phyloP scores from a whole-genome alignment of 23 red algal genomes.

The Agarophyton chilense region DNA sequence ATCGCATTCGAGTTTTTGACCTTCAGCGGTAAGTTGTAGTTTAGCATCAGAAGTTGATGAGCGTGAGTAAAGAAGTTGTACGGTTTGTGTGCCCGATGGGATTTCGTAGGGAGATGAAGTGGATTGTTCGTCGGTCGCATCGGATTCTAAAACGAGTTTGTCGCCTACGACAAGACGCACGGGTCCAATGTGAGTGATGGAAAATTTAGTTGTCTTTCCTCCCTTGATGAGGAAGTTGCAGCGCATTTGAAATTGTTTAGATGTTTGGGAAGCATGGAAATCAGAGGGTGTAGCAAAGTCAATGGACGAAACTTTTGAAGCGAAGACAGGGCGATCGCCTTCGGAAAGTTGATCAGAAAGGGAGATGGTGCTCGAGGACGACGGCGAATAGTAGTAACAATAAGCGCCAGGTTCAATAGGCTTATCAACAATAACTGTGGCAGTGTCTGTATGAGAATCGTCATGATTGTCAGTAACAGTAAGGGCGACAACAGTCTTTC shows the following conservation, averaged over 20 bases:
- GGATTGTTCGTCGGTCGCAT: background rate
- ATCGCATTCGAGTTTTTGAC: conserved; percentile 38
- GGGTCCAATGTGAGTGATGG: conserved; percentile 45
- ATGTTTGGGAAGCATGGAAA: conserved; percentile 12
- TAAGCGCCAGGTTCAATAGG: conserved; percentile 47
- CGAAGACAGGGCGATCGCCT: conserved; percentile 40
- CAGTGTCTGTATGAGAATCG: conserved; percentile 62
- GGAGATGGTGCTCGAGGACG: background rate
- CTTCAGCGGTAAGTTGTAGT: conserved; percentile 28
- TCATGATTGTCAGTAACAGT: conserved; percentile 66
- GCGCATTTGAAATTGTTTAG: conserved; percentile 40
- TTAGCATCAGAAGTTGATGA: conserved; percentile 42
- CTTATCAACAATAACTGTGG: conserved; percentile 60
- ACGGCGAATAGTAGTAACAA: conserved; percentile 66
- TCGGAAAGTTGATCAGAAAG: conserved; percentile 32
- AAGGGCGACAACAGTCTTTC: conserved; percentile 41
- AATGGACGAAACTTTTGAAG: conserved; percentile 4
- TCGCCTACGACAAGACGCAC: conserved; percentile 28
- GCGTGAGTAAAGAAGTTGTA: conserved; percentile 53
- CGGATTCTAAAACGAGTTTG: conserved; percentile 31
- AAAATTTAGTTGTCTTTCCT: conserved; percentile 6
- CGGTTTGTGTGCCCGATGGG: conserved; percentile 11
- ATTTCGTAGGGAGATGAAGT: conserved; percentile 11
- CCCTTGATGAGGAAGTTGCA: conserved; percentile 54
- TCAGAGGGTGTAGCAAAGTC: conserved; percentile 27